Evolutionary conservation across 2,329 filamentous ascomycete species (phyloP), one percentile per base, ranked within the genome.

Genomic region (Microascus cirrosus): DNA sequence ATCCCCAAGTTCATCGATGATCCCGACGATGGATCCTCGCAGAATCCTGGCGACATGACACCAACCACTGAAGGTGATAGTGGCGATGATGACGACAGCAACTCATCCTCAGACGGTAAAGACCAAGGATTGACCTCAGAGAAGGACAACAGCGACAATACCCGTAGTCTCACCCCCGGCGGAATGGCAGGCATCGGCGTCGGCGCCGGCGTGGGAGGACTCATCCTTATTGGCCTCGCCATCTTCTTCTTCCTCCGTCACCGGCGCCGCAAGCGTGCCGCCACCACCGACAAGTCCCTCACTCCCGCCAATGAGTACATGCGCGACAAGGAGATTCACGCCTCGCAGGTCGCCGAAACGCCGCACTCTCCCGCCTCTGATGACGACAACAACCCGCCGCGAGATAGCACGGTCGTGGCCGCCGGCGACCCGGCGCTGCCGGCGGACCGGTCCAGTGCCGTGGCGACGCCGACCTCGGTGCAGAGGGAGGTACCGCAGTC

Each of bases 341-440:
- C 65, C 34, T 8, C 45, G 20, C 68, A 70, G 18, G 66, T 66
- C 35, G 69, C 65, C 56, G 70, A 75, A 53, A 70, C 72, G 4
- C 74, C 72, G 1, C 72, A 70, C 61, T 74, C 73, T 0, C 73
- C 74, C 0, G 76, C 74, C 65, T 73, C 73, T 1, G 75, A 78
- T 59, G 72, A 76, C 42, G 68, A 70, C 56, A 32, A 70, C 56
- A n/a, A n/a, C n/a, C n/a, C 64, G 66, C 54, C 56, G 28, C 48
- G 54, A 32, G 54, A 35, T 55, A 58, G 56, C 48, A 24, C 35
- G 24, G 52, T 56, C 32, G 59, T 65, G 22, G 62, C 66, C 20
- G 35, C 60, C 25, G 54, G 54, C n/a, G n/a, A n/a, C n/a, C n/a
- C n/a, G 39, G 24, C 32, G 28, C 35, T 28, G 36, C 34, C 36